Base-by-base conservation (phyloP, 2,329 filamentous ascomycete species). In the Parasarocladium wereldwijsianum region DNA sequence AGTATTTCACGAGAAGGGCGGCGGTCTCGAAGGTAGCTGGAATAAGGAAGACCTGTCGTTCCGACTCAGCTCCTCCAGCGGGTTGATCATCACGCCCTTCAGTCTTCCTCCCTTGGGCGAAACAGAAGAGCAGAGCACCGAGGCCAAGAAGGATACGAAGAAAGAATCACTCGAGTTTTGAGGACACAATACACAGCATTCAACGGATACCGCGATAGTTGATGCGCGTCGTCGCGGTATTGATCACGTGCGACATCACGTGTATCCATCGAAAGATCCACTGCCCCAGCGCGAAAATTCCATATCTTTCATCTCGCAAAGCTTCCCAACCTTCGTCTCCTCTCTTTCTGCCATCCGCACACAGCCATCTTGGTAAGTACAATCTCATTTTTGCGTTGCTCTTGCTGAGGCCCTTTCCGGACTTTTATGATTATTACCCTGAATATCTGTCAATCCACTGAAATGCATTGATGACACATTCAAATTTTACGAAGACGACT, bases 41-140 rank as follows among this genome's bases (percentile, higher is more conserved):
- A 66, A 77, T 32, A 75, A 81, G 15, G 82, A 93, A 45, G 85
- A 94, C 52, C 68, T 93, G 53, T 85, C 85, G 4, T 98, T 98
- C 51, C 86, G 76, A 36, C 57, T 98, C 30, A 93, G 84, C 50
- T 66, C 83, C 43, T 67, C 70, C 3, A 76, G 70, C 42, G 86
- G 83, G 30, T 73, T 98, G 40, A 69, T 83, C 22, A 84, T 98
- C 38, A 81, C 77, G 43, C 84, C 85, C 1, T 94, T 85, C 52
- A 90, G 80, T 48, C 60, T 98, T 24, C 90, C 90, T 16, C 90
- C 90, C 0, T 62, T 87, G 23, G 81, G 85, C 32, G 83, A 79
- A 2, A 83, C 85, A 39, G 57, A 60, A 17, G 52, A 55, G 10
- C 11, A 30, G 6, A 30, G 24, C 19, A 23, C 12, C 12, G 27